Conservation (phyloP, 257 asterid species). For the Apocynum venetum region DNA sequence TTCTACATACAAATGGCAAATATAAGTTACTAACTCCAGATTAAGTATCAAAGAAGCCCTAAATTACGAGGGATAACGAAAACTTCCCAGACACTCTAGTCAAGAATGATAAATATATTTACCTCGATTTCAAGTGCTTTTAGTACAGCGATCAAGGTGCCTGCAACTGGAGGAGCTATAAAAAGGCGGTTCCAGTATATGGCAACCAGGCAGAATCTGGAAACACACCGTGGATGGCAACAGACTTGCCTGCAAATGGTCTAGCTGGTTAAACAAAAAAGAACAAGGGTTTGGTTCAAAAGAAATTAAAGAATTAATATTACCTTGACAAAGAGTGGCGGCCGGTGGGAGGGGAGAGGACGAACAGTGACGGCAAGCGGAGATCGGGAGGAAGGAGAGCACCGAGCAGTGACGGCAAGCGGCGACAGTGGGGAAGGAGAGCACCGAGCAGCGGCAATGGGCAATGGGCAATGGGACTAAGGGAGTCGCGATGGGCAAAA, state of each 20-base stretch:
- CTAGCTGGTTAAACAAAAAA: too few species aligned
- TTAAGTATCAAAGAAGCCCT: not conserved
- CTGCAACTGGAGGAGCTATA: not conserved
- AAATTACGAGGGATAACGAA: not conserved
- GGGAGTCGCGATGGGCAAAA: too few species aligned
- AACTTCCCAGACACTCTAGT: not conserved
- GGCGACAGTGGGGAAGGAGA: too few species aligned
- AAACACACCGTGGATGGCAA: not conserved
- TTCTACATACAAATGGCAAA: not conserved
- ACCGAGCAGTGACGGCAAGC: too few species aligned
- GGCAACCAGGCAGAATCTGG: not conserved
- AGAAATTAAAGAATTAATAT: too few species aligned
- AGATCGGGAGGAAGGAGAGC: too few species aligned
- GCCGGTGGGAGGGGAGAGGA: too few species aligned
- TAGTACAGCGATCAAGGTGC: not conserved
- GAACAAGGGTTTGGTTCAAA: too few species aligned
- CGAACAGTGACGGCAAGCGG: too few species aligned
- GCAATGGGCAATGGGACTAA: too few species aligned
- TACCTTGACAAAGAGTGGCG: too few species aligned
- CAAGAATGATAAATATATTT: not conserved
- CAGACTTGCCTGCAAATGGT: not conserved
- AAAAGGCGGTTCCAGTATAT: not conserved
- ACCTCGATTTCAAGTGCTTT: not conserved
- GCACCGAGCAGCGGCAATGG: too few species aligned
- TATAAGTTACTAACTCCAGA: not conserved